Base-by-base conservation (phyloP, 495 filamentous ascomycete species). In the Penicillium flavigenum region DNA sequence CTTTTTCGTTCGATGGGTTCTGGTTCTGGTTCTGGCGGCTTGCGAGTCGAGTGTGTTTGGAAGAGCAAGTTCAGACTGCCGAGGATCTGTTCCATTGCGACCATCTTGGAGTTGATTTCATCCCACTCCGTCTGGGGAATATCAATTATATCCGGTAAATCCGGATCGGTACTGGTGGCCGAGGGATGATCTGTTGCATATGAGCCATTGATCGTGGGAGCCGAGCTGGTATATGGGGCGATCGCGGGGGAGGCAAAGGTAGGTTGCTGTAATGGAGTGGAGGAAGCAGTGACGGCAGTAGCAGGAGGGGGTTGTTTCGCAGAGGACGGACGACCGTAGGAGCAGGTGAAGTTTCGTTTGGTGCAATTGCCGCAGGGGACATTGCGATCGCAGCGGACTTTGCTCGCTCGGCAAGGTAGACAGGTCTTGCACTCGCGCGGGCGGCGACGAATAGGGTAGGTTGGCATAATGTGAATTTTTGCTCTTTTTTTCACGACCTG, bases 351-450 rank as follows among this genome's bases (percentile, higher is more conserved):
- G 57, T 88, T 85, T 58, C 87, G 79, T 70, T 88, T 88, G 67
- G 87, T 79, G 64, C 87, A 90, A 67, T 88, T 88, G 64, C 87
- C 81, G 66, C 87, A 90, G 7, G 87, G 87, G 54, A 83, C 79
- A 58, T 87, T 83, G 71, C 87, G 87, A 71, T 88, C 86, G 69
- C 87, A 90, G 71, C 86, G 88, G 47, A 80, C 76, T 65, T 80
- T 79, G 62, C 76, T 75, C 44, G 74, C 71, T 50, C 75, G 76
- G 50, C 76, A 79, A n/a, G 75, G 70, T 46, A 77, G 68, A 53
- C 76, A 79, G 19, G 76, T 77, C 67, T 79, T 79, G 58, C 75
- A 77, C 58, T 78, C 75, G 58, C 76, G 76, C 45, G 76, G 75
- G 49, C 75, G 67, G 58, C 76, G 76, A 43, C 75, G 75, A 54